Base-by-base conservation (phyloP, 148 eudicot genomes). In the Oxyria digyna region DNA sequence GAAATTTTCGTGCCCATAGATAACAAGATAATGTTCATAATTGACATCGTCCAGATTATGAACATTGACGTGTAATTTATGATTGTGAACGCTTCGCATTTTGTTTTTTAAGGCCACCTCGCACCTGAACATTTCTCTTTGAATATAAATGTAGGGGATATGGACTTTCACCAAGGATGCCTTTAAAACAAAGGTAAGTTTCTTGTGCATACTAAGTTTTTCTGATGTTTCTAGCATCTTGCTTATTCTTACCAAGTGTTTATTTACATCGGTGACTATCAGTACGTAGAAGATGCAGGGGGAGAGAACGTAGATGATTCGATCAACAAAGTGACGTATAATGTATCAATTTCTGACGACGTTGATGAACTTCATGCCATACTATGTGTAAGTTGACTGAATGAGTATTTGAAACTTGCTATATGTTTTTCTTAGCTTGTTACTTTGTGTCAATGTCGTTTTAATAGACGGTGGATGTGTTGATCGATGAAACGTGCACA, bases 331-430 rank as follows among this genome's bases (percentile, higher is more conserved):
- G 66, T 79, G 43, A 84, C 83, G 48, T 94, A 90, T 71, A 88
- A 94, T 78, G 69, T 71, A 63, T 81, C 99, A 10, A 46, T 79
- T 62, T 85, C 92, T 6, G 99, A 94, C 62, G 99, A 94, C 70
- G 73, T 88, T 67, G 99, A 94, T 24, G 89, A 81, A 71, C 82
- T 94, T 64, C 97, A 90, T 80, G 99, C 99, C 81, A 86, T 90
- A 52, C 73, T 94, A 71, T 94, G 93, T 67, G 98, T 94, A 76
- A 87, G 97, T 81, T 68, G n/a, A 68, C 70, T 42, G 37, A 0
- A 57, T 23, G 5, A 20, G 24, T 35, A 14, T 31, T 33, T 15
- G 9, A 12, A 20, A n/a, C 46, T 35, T 38, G 31, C 1, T 55
- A 50, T 27, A 50, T 8, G 21, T 26, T 24, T 49, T 59, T 12